These are phyloP conservation scores for Mariannaea elegans DNA, from an alignment of 2,329 filamentous ascomycete genomes.

Conservation along the genomic window DNA sequence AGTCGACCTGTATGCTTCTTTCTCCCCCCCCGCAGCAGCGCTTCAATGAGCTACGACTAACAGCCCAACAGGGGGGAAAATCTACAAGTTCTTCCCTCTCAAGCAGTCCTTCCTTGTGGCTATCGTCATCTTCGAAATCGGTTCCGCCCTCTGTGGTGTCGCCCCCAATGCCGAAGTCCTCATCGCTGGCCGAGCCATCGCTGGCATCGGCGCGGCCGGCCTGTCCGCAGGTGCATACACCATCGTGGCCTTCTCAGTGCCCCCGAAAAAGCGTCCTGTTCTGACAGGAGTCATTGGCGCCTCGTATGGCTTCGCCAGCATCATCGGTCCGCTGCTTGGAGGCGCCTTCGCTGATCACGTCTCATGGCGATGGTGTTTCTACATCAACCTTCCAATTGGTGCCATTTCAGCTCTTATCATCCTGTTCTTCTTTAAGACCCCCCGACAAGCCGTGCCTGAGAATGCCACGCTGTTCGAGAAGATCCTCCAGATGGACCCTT, in stretches of 20 bases:
- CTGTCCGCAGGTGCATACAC: slow-evolving; percentile 55
- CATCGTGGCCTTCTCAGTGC: neutral
- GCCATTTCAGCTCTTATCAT: neutral
- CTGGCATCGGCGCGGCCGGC: slow-evolving; percentile 57
- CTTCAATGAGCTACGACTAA: slow-evolving; percentile 24
- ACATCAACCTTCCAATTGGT: slow-evolving; percentile 6
- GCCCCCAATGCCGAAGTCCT: slow-evolving; percentile 56
- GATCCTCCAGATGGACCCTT: slow-evolving; percentile 4
- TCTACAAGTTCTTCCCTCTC: slow-evolving; percentile 61
- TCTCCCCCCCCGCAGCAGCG: slow-evolving; percentile 5
- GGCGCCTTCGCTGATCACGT: neutral
- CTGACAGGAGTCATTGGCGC: neutral
- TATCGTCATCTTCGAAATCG: slow-evolving; percentile 63
- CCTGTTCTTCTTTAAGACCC: neutral
- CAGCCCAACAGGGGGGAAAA: slow-evolving; percentile 51
- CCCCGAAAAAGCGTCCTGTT: neutral
- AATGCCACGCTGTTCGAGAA: neutral
- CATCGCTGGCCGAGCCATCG: slow-evolving; percentile 61
- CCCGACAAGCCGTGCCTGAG: neutral
- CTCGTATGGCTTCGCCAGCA: neutral
- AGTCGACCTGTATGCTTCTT: slow-evolving; percentile 50
- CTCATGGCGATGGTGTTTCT: slow-evolving; percentile 7
- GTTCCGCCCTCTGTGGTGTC: slow-evolving; percentile 60
- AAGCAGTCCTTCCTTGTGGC: slow-evolving; percentile 57
- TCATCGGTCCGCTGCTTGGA: slow-evolving; percentile 3